Evolutionary conservation across 345 rosid genomes (phyloP).

Genomic region (Lepidium aucheri): DNA sequence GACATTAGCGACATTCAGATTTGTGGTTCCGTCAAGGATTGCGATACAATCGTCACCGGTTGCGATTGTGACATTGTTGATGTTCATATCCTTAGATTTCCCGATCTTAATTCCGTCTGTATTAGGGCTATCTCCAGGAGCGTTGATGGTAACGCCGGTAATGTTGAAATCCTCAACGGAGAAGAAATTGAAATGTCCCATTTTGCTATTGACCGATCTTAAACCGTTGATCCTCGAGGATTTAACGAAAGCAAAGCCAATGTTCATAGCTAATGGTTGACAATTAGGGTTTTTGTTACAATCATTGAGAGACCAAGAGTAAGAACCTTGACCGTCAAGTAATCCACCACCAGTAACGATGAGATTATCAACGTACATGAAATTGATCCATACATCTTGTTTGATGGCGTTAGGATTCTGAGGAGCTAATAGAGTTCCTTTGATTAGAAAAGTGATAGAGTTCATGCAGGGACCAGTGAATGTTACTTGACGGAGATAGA

Average conservation of each 20-base stretch:
- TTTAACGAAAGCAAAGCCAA: constrained; percentile 18
- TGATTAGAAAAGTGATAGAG: neutral
- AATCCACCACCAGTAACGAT: constrained; percentile 19
- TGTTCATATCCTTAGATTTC: constrained; percentile 10
- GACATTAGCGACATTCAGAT: constrained; percentile 13
- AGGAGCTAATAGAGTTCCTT: constrained; percentile 22
- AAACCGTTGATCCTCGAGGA: constrained; percentile 7
- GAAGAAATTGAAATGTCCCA: constrained; percentile 25
- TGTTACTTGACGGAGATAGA: constrained; percentile 17
- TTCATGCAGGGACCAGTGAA: constrained; percentile 24
- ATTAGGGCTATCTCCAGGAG: constrained; percentile 29
- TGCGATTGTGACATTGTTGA: constrained; percentile 1
- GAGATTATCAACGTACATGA: constrained; percentile 14
- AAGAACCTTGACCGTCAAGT: constrained; percentile 28
- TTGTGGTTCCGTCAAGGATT: constrained; percentile 24
- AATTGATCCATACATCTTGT: constrained; percentile 2
- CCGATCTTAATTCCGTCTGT: constrained; percentile 35
- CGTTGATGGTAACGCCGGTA: constrained; percentile 8
- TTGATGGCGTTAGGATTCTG: neutral
- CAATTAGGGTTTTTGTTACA: constrained; percentile 14
- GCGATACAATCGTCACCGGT: constrained; percentile 34
- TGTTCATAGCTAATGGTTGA: constrained; percentile 8
- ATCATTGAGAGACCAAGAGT: constrained; percentile 26
- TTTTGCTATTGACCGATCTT: constrained; percentile 27
- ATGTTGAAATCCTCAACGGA: constrained; percentile 11